Conservation (phyloP, 2,329 filamentous ascomycete genomes). For the Phyllosticta ampelicida region DNA sequence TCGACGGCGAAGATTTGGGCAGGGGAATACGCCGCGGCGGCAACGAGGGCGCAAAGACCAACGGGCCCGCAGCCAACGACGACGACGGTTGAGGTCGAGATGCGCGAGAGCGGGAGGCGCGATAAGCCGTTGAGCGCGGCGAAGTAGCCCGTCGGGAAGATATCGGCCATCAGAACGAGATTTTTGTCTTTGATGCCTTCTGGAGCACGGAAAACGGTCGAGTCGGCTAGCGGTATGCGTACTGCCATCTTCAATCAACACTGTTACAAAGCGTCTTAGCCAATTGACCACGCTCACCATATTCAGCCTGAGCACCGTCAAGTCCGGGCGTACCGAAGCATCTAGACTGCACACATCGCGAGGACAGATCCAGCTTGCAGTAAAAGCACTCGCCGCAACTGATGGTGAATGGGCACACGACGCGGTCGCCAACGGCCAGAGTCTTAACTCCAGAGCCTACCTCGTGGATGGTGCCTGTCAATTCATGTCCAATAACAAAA, state of each 20-base stretch:
- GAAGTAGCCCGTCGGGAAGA: conserved; percentile 66
- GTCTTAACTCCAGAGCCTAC: conserved; percentile 56
- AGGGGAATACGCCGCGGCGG: conserved; percentile 57
- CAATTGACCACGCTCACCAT: conserved; percentile 28
- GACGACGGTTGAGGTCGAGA: conserved; percentile 59
- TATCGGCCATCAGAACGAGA: conserved; percentile 82
- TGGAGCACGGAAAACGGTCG: conserved; percentile 66
- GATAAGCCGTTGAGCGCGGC: conserved; percentile 70
- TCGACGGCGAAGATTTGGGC: conserved; percentile 71
- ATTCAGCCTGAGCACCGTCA: conserved; percentile 75
- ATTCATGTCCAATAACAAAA: conserved; percentile 77
- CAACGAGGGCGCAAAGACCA: conserved; percentile 72
- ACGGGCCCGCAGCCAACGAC: conserved; percentile 72
- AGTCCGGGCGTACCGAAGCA: conserved; percentile 62
- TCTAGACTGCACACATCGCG: conserved; percentile 58
- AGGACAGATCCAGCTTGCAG: conserved; percentile 65
- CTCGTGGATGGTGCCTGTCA: conserved; percentile 64
- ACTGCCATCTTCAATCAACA: conserved; percentile 13
- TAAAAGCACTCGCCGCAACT: conserved; percentile 62
- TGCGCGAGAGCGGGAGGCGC: conserved; percentile 45
- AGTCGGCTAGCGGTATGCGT: conserved; percentile 69
- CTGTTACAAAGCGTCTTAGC: background rate
- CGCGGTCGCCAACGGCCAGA: conserved; percentile 61
- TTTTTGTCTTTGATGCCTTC: conserved; percentile 60
- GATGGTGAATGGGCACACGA: conserved; percentile 71